phyloP scores from a whole-genome alignment of 805 yeast genomes.

The Ogataea dorogensis region DNA sequence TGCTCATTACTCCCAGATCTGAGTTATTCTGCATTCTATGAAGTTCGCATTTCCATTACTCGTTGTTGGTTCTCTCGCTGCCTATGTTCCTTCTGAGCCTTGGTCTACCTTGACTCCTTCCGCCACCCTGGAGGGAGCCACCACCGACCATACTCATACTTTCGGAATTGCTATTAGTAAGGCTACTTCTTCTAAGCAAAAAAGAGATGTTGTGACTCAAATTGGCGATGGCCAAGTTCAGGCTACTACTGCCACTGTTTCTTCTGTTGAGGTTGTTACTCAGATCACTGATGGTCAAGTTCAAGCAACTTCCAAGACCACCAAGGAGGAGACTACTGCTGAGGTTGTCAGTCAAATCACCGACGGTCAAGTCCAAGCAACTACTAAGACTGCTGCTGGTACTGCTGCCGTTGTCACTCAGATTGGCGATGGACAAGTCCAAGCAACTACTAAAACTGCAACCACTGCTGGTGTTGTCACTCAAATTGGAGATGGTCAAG shows the following conservation, averaged over 20 bases:
- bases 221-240: constrained; percentile 31
- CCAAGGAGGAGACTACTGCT: constrained; percentile 33
- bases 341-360: constrained; percentile 41
- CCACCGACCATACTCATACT: constrained; percentile 51
- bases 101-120: constrained; percentile 73
- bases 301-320: constrained; percentile 22
- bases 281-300: constrained; percentile 38
- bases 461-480: constrained; percentile 22
- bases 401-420: constrained; percentile 23
- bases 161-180: constrained; percentile 73
- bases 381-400: constrained; percentile 26
- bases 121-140: constrained; percentile 50
- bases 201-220: constrained; percentile 25
- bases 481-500: constrained; percentile 31
- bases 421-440: constrained; percentile 31
- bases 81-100: constrained; percentile 63
- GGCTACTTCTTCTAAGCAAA: no score
- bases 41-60: constrained; percentile 27
- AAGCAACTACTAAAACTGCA: constrained; percentile 14
- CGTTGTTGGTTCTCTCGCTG: constrained; percentile 52
- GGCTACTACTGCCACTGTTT: constrained; percentile 22
- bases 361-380: constrained; percentile 43
- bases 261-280: constrained; percentile 32
- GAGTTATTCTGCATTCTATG: not conserved
- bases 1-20: not conserved